Conservation (phyloP, 2,329 filamentous ascomycete species). For the Monilinia aucupariae region DNA sequence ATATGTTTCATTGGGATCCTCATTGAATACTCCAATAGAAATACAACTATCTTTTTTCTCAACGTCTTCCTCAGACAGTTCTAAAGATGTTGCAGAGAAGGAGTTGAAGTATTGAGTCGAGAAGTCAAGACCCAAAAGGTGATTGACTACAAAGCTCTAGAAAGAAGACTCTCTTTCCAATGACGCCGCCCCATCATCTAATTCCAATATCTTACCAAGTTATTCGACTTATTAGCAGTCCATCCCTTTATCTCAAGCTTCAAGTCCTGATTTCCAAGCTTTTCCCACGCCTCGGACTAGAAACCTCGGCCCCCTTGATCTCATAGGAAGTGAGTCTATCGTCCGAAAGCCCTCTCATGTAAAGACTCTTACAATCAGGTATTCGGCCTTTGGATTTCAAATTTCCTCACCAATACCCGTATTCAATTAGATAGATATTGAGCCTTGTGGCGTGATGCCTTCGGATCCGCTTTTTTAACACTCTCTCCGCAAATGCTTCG, state of each 20-base stretch:
- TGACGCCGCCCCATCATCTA: background rate
- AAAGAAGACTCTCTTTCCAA: background rate
- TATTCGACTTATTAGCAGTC: background rate
- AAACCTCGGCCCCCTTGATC: background rate
- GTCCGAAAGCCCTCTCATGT: background rate
- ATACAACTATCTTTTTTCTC: background rate
- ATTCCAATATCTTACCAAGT: background rate
- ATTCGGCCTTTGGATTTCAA: background rate
- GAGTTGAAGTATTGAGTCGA: background rate
- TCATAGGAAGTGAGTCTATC: background rate
- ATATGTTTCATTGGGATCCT: background rate
- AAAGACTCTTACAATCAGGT: background rate
- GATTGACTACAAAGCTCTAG: background rate
- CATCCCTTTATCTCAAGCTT: background rate
- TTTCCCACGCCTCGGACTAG: background rate
- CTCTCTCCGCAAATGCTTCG: too few relatives aligned
- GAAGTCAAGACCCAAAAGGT: background rate
- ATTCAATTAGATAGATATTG: too few relatives aligned
- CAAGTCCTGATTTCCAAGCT: background rate
- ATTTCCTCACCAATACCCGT: too few relatives aligned
- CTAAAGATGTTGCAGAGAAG: background rate
- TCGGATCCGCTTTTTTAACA: too few relatives aligned
- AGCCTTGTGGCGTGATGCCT: too few relatives aligned
- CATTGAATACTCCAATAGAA: background rate
- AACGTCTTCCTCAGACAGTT: background rate